Evolutionary conservation across 805 yeast species (phyloP), one percentile per base, ranked within the genome.

Genomic region (Priceomyces melissophilus): DNA sequence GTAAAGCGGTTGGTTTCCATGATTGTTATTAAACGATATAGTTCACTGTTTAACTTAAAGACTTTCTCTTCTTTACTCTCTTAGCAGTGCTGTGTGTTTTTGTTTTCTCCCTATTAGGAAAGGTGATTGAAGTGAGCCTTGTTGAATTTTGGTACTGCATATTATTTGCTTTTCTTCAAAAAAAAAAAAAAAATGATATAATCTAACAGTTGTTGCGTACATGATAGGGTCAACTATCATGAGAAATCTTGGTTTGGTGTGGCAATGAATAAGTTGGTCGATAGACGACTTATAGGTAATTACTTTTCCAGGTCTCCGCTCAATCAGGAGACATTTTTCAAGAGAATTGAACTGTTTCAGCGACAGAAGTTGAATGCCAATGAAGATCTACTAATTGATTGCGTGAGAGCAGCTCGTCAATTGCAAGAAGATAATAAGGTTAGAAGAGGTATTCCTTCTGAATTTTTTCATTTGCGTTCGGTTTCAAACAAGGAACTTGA

Each of bases 321-420:
- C n/a, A 62, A 56, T 38, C 53, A 50, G 40, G 63, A 61, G 39
- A 55, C 56, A 5, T 58, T 48, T 35, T 14, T 38, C n/a, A 48
- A 46, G 12, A 44, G 65, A 30, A 32, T 58, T 15, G 33, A 38
- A 3, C 25, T 28, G 15, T 43, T 50, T 15, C 29, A 41, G 8
- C 29, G 32, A 28, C 15, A 30, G 10, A 30, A 13, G 10, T 3
- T 30, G 16, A 16, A 14, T 23, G 9, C 39, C 4, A 20, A 33
- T 33, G 12, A 35, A 4, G 37, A 28, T 3, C 4, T 49, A 11
- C 35, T 57, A 7, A 34, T 47, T 2, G 63, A 61, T 38, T 51
- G 50, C 20, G 54, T 61, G n/a, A 35, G 38, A 10, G 56, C 65
- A 20, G 51, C 47, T 38, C 37, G 65, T 30, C n/a, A 16, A 7